Evolutionary conservation across 2,329 filamentous ascomycete genomes (phyloP), one percentile per base, ranked within the genome.

Genomic region (Ophiocordyceps australis): DNA sequence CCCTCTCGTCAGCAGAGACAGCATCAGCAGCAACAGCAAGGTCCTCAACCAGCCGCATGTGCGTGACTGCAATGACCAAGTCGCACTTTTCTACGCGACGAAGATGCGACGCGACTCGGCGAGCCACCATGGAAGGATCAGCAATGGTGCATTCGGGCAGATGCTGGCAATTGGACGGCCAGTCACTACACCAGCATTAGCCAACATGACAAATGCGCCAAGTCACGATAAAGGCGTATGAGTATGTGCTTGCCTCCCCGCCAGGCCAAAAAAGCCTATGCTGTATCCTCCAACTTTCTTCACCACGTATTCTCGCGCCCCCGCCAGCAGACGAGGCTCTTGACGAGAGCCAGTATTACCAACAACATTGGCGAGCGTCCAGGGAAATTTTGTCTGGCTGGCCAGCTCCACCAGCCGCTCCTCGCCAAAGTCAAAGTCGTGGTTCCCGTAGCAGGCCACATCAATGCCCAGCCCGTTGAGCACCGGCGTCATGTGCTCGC

Each of bases 61-160:
- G 39, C 5, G 37, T 39, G 3, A 42, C 22, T 8, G 37, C 38
- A 17, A 42, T 35, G 9, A 42, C 38, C 4, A 42, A 16, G 20
- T 40, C 34, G 19, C 39, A 41, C 12, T 29, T 24, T 16, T 37
- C 31, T 8, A 11, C 17, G 9, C 26, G 12, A 5, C 34, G 25
- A 13, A 36, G 26, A 22, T 29, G 33, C 2, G 14, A 19, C 7
- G 32, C 23, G 9, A 27, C 22, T 21, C 22, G 8, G 8, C 25
- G 25, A 7, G 30, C 28, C 5, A 28, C 25, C 4, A 13, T 17
- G 6, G 29, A 15, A 9, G 32, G 32, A 8, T 37, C 34, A 17
- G 26, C 10, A 25, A 36, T 18, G 13, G 30, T 17, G 31, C 23
- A 30, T 20, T 28, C 11, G 12, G 32, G 25, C 24, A 35, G 15